Evolutionary conservation across 2,329 filamentous ascomycete genomes (phyloP).

Genomic region (Tolypocladium nubicola): DNA sequence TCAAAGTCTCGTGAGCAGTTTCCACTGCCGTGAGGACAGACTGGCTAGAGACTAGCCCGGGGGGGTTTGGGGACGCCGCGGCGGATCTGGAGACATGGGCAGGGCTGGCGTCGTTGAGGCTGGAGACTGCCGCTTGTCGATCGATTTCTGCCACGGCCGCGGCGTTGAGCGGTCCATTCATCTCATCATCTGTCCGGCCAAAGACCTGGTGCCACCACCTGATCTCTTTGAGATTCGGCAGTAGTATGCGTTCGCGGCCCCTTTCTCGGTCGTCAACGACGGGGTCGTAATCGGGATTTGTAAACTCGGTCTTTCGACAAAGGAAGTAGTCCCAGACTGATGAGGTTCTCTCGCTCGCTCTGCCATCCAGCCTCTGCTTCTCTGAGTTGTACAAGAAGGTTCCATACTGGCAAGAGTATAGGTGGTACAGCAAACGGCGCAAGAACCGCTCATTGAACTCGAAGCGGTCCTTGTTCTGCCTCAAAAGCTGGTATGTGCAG

Average conservation of each 20-base stretch:
- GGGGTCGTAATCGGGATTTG: conserved; percentile 68
- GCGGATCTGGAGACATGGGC: conserved; percentile 10
- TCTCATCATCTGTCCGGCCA: conserved; percentile 77
- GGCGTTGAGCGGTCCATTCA: conserved; percentile 63
- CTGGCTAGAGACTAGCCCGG: conserved; percentile 27
- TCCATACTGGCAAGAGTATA: conserved; percentile 93
- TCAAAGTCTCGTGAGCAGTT: conserved; percentile 42
- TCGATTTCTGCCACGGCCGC: conserved; percentile 39
- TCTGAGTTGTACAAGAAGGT: conserved; percentile 95
- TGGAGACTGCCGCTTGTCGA: conserved; percentile 24
- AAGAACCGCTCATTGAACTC: conserved; percentile 96
- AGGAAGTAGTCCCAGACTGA: conserved; percentile 97
- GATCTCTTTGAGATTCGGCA: conserved; percentile 67
- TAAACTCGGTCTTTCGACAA: conserved; percentile 67
- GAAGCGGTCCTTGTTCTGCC: conserved; percentile 79
- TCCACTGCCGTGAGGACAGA: conserved; percentile 52
- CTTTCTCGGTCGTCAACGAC: conserved; percentile 68
- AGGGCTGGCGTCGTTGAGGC: conserved; percentile 17
- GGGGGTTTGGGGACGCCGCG: conserved; percentile 25
- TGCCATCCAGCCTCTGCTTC: conserved; percentile 67
- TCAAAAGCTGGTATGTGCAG: conserved; percentile 79
- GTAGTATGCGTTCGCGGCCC: conserved; percentile 72
- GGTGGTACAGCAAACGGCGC: conserved; percentile 78
- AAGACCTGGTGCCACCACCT: conserved; percentile 92
- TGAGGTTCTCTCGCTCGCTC: conserved; percentile 59